phyloP scores from a whole-genome alignment of 2,329 filamentous ascomycete species.

The Hypoxylon rubiginosum region DNA sequence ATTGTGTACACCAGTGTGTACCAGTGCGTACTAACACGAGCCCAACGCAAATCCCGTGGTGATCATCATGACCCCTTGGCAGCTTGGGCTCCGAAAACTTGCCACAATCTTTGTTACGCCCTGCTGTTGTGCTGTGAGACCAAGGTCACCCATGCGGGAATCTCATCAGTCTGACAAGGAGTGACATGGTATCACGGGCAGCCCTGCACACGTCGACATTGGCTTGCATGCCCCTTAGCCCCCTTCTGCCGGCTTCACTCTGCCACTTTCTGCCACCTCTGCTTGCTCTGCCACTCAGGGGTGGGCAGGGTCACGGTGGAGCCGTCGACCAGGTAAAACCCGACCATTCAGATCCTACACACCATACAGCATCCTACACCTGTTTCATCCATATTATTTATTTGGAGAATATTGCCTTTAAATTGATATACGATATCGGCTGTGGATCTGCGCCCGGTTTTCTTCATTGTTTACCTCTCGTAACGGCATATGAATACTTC shows the following conservation, averaged over 20 bases:
- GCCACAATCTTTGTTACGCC: constrained; percentile 41
- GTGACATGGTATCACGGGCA: constrained; percentile 36
- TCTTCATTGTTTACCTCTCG: not conserved
- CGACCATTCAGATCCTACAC: not conserved
- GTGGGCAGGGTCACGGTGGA: constrained; percentile 8
- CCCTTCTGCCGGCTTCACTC: constrained; percentile 14
- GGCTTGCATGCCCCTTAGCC: constrained; percentile 32
- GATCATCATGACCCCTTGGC: constrained; percentile 40
- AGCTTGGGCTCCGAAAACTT: constrained; percentile 39
- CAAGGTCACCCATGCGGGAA: constrained; percentile 32
- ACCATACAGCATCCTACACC: constrained; percentile 10
- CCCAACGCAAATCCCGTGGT: constrained; percentile 39
- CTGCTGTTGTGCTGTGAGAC: constrained; percentile 36
- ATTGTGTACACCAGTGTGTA: not conserved
- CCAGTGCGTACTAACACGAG: constrained; percentile 41
- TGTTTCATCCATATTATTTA: constrained; percentile 26
- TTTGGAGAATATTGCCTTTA: constrained; percentile 28
- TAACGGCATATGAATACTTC: constrained; percentile 4
- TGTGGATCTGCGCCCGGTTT: not conserved
- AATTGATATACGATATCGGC: constrained; percentile 21
- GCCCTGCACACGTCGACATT: constrained; percentile 33
- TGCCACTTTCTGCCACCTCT: too few species aligned
- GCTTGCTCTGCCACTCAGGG: constrained; percentile 22
- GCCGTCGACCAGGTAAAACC: constrained; percentile 9
- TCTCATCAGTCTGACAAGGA: constrained; percentile 36